Percentiles rank a stretch among this genome's conserved stretches.
phyloP scores from a whole-genome alignment of 2,329 filamentous ascomycete genomes.

The Pseudogymnoascus sp. region DNA sequence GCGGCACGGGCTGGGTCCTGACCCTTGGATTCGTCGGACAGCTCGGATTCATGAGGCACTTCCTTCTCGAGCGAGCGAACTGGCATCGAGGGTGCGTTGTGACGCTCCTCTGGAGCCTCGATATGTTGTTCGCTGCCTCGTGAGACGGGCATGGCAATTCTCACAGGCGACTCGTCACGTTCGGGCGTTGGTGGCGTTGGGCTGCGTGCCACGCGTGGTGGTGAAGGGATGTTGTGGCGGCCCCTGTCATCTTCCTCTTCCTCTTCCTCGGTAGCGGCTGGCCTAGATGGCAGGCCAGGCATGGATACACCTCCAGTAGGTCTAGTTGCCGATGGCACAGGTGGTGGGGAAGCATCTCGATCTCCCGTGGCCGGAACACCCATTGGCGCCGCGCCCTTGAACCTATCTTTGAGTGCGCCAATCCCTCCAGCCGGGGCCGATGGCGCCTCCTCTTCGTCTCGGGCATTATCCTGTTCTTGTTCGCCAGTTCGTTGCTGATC shows the following conservation, averaged over 20 bases:
- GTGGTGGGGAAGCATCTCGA: slow-evolving; percentile 30
- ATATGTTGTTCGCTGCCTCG: slow-evolving; percentile 48
- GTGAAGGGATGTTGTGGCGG: slow-evolving; percentile 34
- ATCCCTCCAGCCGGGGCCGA: slow-evolving; percentile 56
- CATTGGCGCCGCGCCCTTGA: slow-evolving; percentile 69
- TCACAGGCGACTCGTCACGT: slow-evolving; percentile 65
- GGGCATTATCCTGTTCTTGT: slow-evolving; percentile 37
- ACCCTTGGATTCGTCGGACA: slow-evolving; percentile 52
- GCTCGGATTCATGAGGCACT: slow-evolving; percentile 55
- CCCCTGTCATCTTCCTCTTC: slow-evolving; percentile 46
- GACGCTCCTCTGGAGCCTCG: slow-evolving; percentile 42
- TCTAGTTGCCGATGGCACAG: slow-evolving; percentile 37
- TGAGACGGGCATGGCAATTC: slow-evolving; percentile 76
- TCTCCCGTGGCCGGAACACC: slow-evolving; percentile 38
- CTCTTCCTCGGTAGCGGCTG: slow-evolving; percentile 38
- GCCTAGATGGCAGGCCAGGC: slow-evolving; percentile 62
- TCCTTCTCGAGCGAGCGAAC: slow-evolving; percentile 53
- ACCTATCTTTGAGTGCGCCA: slow-evolving; percentile 69
- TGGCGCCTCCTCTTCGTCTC: slow-evolving; percentile 43
- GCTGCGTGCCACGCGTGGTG: slow-evolving; percentile 31
- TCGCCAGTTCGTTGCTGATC: slow-evolving; percentile 58
- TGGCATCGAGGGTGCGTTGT: slow-evolving; percentile 52
- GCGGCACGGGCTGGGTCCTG: slow-evolving; percentile 53
- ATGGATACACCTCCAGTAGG: slow-evolving; percentile 72
- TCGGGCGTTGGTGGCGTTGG: slow-evolving; percentile 37